Conservation (phyloP, 2,329 filamentous ascomycete genomes). For the Colletotrichum lentis region DNA sequence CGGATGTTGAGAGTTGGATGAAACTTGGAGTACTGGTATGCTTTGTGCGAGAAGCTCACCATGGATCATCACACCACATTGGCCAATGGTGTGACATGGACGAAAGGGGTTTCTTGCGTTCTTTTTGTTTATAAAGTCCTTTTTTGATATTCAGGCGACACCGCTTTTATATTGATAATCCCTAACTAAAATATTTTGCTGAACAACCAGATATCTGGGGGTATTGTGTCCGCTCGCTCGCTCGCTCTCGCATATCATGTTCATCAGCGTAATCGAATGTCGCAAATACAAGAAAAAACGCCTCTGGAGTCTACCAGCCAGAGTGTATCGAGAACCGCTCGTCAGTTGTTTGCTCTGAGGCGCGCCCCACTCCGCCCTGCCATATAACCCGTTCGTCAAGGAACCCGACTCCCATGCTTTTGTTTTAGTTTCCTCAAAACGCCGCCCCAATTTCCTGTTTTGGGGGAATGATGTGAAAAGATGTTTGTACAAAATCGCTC, state of each 20-base stretch:
- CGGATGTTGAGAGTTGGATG: too few relatives aligned
- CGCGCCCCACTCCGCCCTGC: conserved; percentile 37
- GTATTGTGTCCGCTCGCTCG: conserved; percentile 44
- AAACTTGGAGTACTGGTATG: too few relatives aligned
- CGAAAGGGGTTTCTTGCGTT: not conserved
- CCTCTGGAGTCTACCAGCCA: conserved; percentile 44
- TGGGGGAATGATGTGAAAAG: not conserved
- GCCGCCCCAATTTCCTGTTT: conserved; percentile 9
- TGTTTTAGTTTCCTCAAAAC: conserved; percentile 27
- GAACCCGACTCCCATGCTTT: conserved; percentile 8
- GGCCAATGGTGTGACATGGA: too few relatives aligned
- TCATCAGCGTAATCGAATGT: conserved; percentile 48
- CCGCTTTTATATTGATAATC: conserved; percentile 16
- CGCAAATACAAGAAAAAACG: not conserved
- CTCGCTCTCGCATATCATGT: conserved; percentile 46
- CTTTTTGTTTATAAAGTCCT: too few relatives aligned
- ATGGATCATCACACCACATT: not conserved
- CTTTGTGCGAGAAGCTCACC: too few relatives aligned
- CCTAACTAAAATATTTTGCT: conserved; percentile 14
- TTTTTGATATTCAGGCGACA: conserved; percentile 8
- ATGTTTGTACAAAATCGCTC: not conserved
- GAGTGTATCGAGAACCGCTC: conserved; percentile 27
- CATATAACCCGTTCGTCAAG: not conserved
- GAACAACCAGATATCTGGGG: conserved; percentile 42
- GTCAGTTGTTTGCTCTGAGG: conserved; percentile 46